Evolutionary conservation across 192 early-diverging fungal species (phyloP).

Genomic region (Borealophlyctis nickersoniae): DNA sequence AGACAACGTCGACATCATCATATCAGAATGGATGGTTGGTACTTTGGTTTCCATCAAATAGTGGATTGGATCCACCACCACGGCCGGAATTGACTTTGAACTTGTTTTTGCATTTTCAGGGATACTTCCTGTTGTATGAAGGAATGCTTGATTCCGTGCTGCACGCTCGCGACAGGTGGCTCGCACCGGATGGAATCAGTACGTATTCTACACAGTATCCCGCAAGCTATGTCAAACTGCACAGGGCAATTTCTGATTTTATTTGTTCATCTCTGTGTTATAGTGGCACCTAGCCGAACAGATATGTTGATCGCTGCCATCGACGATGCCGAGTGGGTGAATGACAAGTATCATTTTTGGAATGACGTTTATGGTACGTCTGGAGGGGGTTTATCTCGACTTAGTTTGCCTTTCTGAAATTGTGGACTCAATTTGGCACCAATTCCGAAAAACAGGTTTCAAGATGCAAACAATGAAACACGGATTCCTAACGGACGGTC

Average conservation of each 20-base stretch:
- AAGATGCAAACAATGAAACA: conserved; percentile 85
- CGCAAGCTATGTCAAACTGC: not conserved
- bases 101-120: conserved; percentile 24
- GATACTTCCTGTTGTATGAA: conserved; percentile 86
- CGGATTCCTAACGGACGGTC: conserved; percentile 67
- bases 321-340: conserved; percentile 77
- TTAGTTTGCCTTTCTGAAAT: too few species aligned
- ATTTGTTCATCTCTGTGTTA: not conserved
- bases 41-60: conserved; percentile 1
- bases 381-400: too few species aligned
- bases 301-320: conserved; percentile 69
- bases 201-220: too few species aligned
- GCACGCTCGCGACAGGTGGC: conserved; percentile 75
- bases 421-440: too few species aligned
- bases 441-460: conserved; percentile 56
- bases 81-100: too few species aligned
- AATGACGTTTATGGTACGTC: conserved; percentile 77
- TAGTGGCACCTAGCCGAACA: conserved; percentile 69
- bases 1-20: conserved; percentile 75
- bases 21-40: conserved; percentile 84
- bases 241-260: not conserved
- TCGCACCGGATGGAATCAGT: conserved; percentile 61
- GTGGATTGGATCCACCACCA: too few species aligned
- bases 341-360: conserved; percentile 81
- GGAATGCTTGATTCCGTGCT: conserved; percentile 90